phyloP scores from a whole-genome alignment of 1,284 basidiomycete species.

The Cystobasidium sp. region DNA sequence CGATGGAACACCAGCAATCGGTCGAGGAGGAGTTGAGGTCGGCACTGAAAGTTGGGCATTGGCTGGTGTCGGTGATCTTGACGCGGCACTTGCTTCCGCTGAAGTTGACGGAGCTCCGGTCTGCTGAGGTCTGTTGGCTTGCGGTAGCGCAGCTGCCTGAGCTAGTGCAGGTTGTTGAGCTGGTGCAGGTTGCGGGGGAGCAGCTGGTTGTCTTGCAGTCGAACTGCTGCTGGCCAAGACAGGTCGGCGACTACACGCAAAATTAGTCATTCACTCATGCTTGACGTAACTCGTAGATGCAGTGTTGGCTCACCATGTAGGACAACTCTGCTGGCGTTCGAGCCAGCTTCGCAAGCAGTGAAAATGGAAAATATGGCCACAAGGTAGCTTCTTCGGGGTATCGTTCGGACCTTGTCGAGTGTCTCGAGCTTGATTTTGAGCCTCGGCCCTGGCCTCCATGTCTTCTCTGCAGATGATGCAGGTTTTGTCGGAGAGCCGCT shows the following conservation, averaged over 20 bases:
- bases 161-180: constrained; percentile 25
- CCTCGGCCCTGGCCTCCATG: constrained; percentile 64
- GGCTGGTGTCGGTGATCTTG: background rate
- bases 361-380: constrained; percentile 98
- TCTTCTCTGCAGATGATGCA: constrained; percentile 99
- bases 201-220: background rate
- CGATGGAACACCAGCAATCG: background rate
- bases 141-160: constrained; percentile 7
- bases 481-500: constrained; percentile 78
- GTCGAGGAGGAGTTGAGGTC: background rate
- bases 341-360: constrained; percentile 96
- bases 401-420: constrained; percentile 77
- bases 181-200: constrained; percentile 18
- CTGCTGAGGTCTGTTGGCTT: background rate
- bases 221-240: constrained; percentile 14
- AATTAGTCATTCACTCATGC: background rate
- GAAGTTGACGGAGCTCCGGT: background rate
- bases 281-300: background rate
- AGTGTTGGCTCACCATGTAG: constrained; percentile 76
- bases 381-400: constrained; percentile 93
- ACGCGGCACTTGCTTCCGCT: background rate
- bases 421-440: constrained; percentile 24
- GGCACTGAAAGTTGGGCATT: constrained; percentile 5
- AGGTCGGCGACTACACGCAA: constrained; percentile 34
- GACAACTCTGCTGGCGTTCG: constrained; percentile 88